Evolutionary conservation across 1,284 basidiomycete genomes (phyloP), one percentile per base, ranked within the genome.

Genomic region (Rhodotorula sp.): DNA sequence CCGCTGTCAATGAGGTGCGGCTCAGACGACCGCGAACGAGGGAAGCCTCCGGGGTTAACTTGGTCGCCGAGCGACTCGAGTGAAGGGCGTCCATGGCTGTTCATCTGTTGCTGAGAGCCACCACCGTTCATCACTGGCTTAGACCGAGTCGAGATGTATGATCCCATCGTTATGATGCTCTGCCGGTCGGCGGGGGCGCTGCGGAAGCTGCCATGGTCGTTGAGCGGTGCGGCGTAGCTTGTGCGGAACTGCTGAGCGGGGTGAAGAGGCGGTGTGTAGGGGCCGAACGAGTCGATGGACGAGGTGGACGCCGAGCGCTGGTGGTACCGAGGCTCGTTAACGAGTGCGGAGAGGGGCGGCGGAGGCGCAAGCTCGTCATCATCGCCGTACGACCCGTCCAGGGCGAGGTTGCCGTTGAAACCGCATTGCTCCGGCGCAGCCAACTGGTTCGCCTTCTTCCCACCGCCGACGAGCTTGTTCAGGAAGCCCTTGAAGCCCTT

Each of bases 401-500:
- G 46, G 4, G 52, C 22, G 8, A 24, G 39, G 20, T 30, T 52
- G 24, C 30, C 44, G 11, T n/a, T 32, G 53, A 39, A 10, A 4
- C 57, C 58, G 1, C 63, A 64, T 7, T 62, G 66, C 0, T 54
- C 34, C 0, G 67, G 67, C 39, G 62, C 68, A 2, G 67, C 67
- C 10, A 27, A 2, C n/a, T 24, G 20, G 46, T 19, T 30, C 11
- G 27, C 27, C 51, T 57, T 62, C 59, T 64, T 60, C 5, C 49
- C 44, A 1, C 71, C 73, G 11, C 73, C 71, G 20, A 74, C 71
- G 39, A 77, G 66, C 70, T 77, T 77, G 54, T 69, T 71, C 59
- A 77, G 74, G 49, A 77, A 75, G 17, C 72, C 72, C 64, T 77
- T 77, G 68, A 77, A 70, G 0, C 76, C 76, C 68, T 75, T 75